These are phyloP conservation scores for Physcia stellaris DNA, from an alignment of 495 filamentous ascomycete species.

Conservation along the genomic window DNA sequence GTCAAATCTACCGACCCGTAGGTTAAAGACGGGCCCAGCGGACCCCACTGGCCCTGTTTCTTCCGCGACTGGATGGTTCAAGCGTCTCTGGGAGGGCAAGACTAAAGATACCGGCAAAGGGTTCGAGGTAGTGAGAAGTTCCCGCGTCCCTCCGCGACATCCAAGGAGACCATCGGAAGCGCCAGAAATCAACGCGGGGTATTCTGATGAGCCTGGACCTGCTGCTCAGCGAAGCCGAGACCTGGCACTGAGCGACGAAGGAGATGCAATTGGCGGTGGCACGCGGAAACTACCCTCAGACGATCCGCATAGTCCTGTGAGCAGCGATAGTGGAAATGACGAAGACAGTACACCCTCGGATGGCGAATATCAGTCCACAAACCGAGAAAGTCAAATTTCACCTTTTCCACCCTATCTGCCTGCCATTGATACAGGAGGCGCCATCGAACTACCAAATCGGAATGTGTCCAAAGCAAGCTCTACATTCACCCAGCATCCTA, in stretches of 20 bases:
- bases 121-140: constrained; percentile 87
- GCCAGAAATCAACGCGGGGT: constrained; percentile 17
- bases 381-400: constrained; percentile 25
- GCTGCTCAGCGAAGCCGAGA: constrained; percentile 39
- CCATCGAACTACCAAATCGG: constrained; percentile 51
- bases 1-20: constrained; percentile 63
- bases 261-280: constrained; percentile 18
- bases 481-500: constrained; percentile 19
- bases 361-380: constrained; percentile 18
- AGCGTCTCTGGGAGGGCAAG: constrained; percentile 62
- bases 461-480: constrained; percentile 45
- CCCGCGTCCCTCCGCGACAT: constrained; percentile 43
- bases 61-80: constrained; percentile 79
- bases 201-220: constrained; percentile 43
- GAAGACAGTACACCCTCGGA: constrained; percentile 31
- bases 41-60: constrained; percentile 86
- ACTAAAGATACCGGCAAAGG: constrained; percentile 84
- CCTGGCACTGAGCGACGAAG: constrained; percentile 37
- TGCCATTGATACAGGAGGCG: constrained; percentile 44
- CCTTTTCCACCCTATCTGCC: constrained; percentile 45
- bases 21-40: constrained; percentile 82
- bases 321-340: constrained; percentile 16
- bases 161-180: constrained; percentile 21
- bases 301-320: constrained; percentile 4
- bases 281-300: constrained; percentile 17